phyloP scores from a whole-genome alignment of 345 rosid species.

The Populus alba region DNA sequence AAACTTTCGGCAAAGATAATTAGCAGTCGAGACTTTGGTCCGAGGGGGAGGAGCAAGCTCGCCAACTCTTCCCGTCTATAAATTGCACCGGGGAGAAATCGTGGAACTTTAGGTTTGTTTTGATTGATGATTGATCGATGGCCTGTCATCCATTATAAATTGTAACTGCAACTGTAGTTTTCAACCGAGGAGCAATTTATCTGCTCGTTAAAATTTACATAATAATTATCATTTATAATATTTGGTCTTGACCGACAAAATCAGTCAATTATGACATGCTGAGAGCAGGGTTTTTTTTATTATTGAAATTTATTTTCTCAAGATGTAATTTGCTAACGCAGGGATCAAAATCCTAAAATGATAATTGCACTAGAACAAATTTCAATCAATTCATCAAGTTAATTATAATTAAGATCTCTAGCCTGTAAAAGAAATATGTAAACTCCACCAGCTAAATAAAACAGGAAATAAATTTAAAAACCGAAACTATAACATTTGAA shows the following conservation, averaged over 20 bases:
- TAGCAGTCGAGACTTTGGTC: slow-evolving; percentile 6
- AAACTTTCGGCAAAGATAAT: background rate
- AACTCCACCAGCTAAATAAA: background rate
- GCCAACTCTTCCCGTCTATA: background rate
- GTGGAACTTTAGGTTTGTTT: background rate
- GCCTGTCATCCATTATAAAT: no score
- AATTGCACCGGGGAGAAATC: background rate
- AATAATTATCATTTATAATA: no score
- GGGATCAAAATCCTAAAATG: background rate
- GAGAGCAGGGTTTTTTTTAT: background rate
- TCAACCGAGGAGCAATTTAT: no score
- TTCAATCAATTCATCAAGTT: background rate
- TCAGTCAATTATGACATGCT: background rate
- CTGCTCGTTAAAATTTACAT: no score
- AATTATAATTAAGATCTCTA: background rate
- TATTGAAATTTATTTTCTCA: background rate
- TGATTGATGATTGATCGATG: background rate
- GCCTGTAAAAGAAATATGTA: background rate
- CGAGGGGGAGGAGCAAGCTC: background rate
- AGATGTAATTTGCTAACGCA: background rate
- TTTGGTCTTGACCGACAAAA: background rate
- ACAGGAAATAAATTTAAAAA: no score
- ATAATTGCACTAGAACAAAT: background rate
- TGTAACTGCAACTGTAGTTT: no score
- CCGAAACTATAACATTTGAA: no score